These are phyloP conservation scores for Aspergillus pseudoviridinutans DNA, from an alignment of 2,329 filamentous ascomycete species.

Conservation along the genomic window DNA sequence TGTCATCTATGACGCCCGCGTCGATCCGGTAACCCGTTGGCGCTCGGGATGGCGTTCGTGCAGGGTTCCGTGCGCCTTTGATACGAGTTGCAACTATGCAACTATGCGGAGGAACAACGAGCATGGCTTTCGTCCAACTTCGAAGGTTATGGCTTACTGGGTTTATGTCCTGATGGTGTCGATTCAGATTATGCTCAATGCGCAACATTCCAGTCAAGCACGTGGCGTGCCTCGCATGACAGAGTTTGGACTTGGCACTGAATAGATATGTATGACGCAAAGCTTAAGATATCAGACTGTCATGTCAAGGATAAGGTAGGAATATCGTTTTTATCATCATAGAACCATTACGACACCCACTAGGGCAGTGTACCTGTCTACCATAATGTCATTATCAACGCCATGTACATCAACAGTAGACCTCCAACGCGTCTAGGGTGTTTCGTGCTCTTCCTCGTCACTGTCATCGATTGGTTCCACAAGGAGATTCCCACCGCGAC, in stretches of 20 bases:
- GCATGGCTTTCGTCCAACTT: no score
- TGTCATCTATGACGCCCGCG: not conserved
- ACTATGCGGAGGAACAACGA: not conserved
- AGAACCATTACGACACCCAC: not conserved
- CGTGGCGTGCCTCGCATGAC: not conserved
- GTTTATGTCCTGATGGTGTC: not conserved
- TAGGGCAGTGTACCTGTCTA: not conserved
- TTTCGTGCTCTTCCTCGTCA: slow-evolving; percentile 40
- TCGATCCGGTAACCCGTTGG: not conserved
- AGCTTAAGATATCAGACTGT: not conserved
- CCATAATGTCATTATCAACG: not conserved
- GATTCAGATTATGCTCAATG: not conserved
- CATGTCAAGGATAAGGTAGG: not conserved
- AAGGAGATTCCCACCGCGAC: slow-evolving; percentile 80
- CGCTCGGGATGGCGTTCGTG: not conserved
- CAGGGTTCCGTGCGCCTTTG: not conserved
- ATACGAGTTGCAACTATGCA: not conserved
- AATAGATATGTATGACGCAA: no score
- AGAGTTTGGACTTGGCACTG: not conserved
- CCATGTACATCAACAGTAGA: not conserved
- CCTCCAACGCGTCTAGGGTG: not conserved
- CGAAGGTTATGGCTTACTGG: not conserved
- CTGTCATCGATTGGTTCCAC: slow-evolving; percentile 67
- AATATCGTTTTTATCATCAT: not conserved
- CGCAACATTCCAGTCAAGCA: not conserved